Percentiles rank a stretch among this genome's conserved stretches.
phyloP scores from a whole-genome alignment of 1,139 yeast genomes.

The Wickerhamiella pararugosa region DNA sequence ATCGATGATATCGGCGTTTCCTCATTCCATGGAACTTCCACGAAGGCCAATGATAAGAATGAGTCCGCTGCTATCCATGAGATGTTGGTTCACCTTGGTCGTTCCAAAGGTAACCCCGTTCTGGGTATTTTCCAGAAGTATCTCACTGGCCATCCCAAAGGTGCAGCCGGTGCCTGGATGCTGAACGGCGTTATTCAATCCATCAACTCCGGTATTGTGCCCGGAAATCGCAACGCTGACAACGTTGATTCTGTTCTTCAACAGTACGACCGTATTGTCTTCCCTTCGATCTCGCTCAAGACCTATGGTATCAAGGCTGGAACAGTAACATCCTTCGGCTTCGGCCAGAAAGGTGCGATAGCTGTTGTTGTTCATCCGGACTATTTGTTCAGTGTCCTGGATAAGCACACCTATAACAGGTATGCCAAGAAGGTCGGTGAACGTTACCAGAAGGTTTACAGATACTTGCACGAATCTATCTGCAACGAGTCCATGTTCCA shows the following conservation, averaged over 20 bases:
- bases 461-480: conserved; percentile 93
- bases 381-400: conserved; percentile 75
- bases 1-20: conserved; percentile 93
- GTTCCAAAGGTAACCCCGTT: conserved; percentile 95
- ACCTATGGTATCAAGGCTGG: conserved; percentile 98
- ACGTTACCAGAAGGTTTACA: conserved; percentile 82
- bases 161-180: conserved; percentile 99
- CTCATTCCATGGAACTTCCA: conserved; percentile 99
- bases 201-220: conserved; percentile 82
- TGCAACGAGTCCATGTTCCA: conserved; percentile 83
- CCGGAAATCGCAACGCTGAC: conserved; percentile 98
- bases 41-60: conserved; percentile 96
- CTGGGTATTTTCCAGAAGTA: conserved; percentile 97
- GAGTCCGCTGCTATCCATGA: conserved; percentile 81
- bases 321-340: conserved; percentile 92
- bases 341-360: conserved; percentile 99
- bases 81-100: conserved; percentile 91
- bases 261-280: conserved; percentile 74
- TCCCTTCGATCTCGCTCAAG: conserved; percentile 85
- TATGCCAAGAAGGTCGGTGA: conserved; percentile 58
- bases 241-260: conserved; percentile 75
- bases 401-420: conserved; percentile 48
- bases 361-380: conserved; percentile 87
- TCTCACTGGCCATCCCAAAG: conserved; percentile 99
- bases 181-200: conserved; percentile 95